Percentiles rank a stretch among this genome's conserved stretches.
Evolutionary conservation across 371 early-diverging fungal species (phyloP).

Genomic region (Zychaea mexicana): DNA sequence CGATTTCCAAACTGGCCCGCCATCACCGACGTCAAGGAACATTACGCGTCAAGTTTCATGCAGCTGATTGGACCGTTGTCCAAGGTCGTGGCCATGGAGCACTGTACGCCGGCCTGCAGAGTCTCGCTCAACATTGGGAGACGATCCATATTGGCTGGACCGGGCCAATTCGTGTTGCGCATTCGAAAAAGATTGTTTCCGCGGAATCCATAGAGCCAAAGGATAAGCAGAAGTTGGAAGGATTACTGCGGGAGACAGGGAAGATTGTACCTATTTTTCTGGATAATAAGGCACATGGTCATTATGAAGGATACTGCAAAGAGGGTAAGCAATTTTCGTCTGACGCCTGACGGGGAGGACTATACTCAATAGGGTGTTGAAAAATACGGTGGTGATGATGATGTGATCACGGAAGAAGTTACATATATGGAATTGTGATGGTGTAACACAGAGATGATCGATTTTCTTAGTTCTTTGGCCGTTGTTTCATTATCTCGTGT

Average conservation of each 20-base stretch:
- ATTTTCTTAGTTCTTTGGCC: slow-evolving; percentile 37
- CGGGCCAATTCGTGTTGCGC: slow-evolving; percentile 39
- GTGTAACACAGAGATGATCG: background rate
- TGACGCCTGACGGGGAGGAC: no score
- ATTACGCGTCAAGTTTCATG: slow-evolving; percentile 38
- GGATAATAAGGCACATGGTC: slow-evolving; percentile 67
- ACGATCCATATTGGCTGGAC: slow-evolving; percentile 70
- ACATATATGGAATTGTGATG: slow-evolving; percentile 2
- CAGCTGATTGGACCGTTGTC: slow-evolving; percentile 32
- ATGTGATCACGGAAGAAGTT: no score
- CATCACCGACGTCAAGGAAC: slow-evolving; percentile 40
- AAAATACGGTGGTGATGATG: no score
- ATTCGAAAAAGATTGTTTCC: slow-evolving; percentile 10
- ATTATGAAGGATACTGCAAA: slow-evolving; percentile 90
- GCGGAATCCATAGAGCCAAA: slow-evolving; percentile 8
- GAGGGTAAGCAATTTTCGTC: slow-evolving; percentile 48
- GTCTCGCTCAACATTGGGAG: slow-evolving; percentile 43
- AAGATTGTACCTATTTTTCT: slow-evolving; percentile 74
- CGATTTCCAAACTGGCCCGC: slow-evolving; percentile 36
- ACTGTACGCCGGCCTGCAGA: slow-evolving; percentile 66
- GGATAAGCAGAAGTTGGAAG: slow-evolving; percentile 34
- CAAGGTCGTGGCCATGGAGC: slow-evolving; percentile 69
- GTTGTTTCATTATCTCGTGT: slow-evolving; percentile 93
- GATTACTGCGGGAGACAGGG: slow-evolving; percentile 39
- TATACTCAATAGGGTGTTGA: no score